These are phyloP conservation scores for Acer campestre DNA, from an alignment of 345 rosid species.

Conservation along the genomic window DNA sequence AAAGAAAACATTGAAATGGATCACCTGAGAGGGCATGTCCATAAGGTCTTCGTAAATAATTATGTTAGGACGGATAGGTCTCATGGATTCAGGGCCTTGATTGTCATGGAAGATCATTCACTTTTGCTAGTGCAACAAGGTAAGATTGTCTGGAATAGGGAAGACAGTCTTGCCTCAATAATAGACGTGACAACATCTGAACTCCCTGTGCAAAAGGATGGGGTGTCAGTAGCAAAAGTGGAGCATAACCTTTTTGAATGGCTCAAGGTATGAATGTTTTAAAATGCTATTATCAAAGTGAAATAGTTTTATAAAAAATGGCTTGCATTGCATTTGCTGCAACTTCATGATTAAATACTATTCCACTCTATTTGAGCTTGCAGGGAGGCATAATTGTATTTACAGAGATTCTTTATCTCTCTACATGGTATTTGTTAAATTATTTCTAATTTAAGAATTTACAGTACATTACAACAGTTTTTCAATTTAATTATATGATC, in stretches of 20 bases:
- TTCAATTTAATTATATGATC: not conserved
- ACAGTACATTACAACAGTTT: not conserved
- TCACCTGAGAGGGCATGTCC: slow-evolving; percentile 69
- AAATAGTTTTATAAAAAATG: slow-evolving; percentile 6
- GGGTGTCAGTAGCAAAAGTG: slow-evolving; percentile 91
- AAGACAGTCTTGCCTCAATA: slow-evolving; percentile 93
- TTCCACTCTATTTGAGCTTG: not conserved
- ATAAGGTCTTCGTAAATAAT: slow-evolving; percentile 89
- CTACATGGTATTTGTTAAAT: not conserved
- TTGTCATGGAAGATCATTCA: slow-evolving; percentile 99
- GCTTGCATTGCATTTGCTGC: slow-evolving; percentile 1
- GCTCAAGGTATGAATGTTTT: slow-evolving; percentile 70
- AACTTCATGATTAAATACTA: not conserved
- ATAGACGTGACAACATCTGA: slow-evolving; percentile 83
- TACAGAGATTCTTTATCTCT: not conserved
- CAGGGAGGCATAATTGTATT: not conserved
- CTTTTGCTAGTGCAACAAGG: slow-evolving; percentile 91
- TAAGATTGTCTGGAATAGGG: slow-evolving; percentile 92
- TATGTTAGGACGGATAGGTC: slow-evolving; percentile 91
- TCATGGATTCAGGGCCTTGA: slow-evolving; percentile 94
- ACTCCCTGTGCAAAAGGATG: slow-evolving; percentile 83
- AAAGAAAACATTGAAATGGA: slow-evolving; percentile 73
- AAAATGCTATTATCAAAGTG: slow-evolving; percentile 15
- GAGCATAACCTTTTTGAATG: slow-evolving; percentile 93
- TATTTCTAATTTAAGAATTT: not conserved